These are phyloP conservation scores for Dendrobium huoshanense DNA, from an alignment of 106 monocot species.

Conservation along the genomic window DNA sequence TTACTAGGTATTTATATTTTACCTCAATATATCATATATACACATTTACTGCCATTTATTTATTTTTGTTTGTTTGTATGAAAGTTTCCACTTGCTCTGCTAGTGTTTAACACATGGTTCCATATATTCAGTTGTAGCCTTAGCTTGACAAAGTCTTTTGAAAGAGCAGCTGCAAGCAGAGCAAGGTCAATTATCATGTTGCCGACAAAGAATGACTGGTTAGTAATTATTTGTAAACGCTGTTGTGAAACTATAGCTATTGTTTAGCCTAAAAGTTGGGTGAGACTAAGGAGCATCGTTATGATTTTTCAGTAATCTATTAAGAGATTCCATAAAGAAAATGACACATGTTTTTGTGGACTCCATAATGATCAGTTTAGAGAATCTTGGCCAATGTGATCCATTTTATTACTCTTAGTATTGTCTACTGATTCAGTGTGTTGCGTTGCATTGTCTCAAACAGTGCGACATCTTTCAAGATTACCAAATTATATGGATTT, in stretches of 20 bases:
- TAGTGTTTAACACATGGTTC: constrained; percentile 1
- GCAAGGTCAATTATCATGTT: constrained; percentile 84
- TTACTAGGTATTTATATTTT: background rate
- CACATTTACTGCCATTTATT: background rate
- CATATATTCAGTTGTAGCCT: constrained; percentile 75
- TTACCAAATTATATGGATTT: too few relatives aligned
- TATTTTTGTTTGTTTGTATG: background rate
- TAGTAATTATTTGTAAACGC: constrained; percentile 7
- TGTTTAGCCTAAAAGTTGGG: background rate
- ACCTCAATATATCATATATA: background rate
- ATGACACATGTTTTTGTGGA: background rate
- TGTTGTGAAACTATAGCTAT: background rate
- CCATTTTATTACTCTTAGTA: too few relatives aligned
- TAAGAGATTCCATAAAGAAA: background rate
- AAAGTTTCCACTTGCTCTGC: background rate
- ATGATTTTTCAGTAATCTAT: background rate
- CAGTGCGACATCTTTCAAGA: too few relatives aligned
- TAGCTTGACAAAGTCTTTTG: constrained; percentile 94
- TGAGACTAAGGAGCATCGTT: background rate
- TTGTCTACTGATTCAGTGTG: too few relatives aligned
- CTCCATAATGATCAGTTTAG: background rate
- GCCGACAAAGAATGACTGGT: constrained; percentile 76
- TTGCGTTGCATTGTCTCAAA: too few relatives aligned
- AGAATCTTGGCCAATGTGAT: too few relatives aligned
- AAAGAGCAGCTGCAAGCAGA: constrained; percentile 91